These are phyloP conservation scores for Ganoderma sinense DNA, from an alignment of 1,284 basidiomycete species.

Conservation along the genomic window DNA sequence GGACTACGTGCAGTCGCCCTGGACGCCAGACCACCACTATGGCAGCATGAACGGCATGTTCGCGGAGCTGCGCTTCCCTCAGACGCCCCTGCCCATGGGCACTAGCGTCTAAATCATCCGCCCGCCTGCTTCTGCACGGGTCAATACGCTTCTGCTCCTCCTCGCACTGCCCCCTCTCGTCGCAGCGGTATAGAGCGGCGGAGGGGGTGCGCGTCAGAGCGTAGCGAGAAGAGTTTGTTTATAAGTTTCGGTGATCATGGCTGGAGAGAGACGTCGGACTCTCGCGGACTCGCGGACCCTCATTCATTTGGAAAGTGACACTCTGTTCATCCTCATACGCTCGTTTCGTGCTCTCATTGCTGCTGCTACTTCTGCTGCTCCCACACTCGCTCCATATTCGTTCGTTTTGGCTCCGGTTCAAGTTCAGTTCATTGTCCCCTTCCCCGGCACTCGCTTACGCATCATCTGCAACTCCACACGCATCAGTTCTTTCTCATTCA, in stretches of 20 bases:
- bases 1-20: slow-evolving; percentile 37
- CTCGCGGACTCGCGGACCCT: slow-evolving; percentile 30
- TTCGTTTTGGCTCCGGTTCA: slow-evolving; percentile 9
- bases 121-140: not conserved
- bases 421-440: slow-evolving; percentile 9
- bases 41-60: slow-evolving; percentile 33
- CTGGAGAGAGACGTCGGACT: slow-evolving; percentile 26
- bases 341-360: slow-evolving; percentile 28
- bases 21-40: slow-evolving; percentile 32
- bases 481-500: not conserved
- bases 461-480: slow-evolving; percentile 10
- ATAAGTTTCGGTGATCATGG: slow-evolving; percentile 20
- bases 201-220: not conserved
- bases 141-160: not conserved
- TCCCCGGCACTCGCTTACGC: slow-evolving; percentile 13
- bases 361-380: not conserved
- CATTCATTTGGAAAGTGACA: slow-evolving; percentile 26
- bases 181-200: not conserved
- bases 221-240: slow-evolving; percentile 11
- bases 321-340: slow-evolving; percentile 14
- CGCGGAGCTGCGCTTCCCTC: slow-evolving; percentile 32
- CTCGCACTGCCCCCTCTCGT: not conserved
- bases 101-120: slow-evolving; percentile 10
- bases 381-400: slow-evolving; percentile 25
- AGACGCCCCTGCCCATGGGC: slow-evolving; percentile 26